Conservation (phyloP, 352 stramenopile genomes). For the Halophytophthora polymorphica region DNA sequence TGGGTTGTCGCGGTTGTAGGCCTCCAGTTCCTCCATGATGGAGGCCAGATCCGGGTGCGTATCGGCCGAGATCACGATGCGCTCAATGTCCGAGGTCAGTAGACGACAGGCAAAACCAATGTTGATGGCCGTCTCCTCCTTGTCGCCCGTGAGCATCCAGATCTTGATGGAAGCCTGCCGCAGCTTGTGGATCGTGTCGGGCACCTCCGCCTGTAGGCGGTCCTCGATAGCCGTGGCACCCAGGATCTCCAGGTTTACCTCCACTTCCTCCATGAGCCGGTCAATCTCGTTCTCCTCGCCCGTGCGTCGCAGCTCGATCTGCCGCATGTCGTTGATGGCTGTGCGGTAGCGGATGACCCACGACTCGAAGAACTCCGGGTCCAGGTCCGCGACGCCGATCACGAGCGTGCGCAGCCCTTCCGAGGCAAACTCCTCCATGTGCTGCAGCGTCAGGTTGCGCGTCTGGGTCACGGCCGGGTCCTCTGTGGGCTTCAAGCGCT, state of each 20-base stretch:
- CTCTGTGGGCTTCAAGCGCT: constrained; percentile 53
- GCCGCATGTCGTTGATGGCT: constrained; percentile 83
- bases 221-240: constrained; percentile 95
- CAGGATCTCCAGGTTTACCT: constrained; percentile 84
- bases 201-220: constrained; percentile 89
- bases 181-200: constrained; percentile 91
- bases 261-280: constrained; percentile 81
- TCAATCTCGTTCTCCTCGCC: constrained; percentile 82
- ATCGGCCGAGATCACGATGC: constrained; percentile 77
- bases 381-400: constrained; percentile 68
- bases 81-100: constrained; percentile 91
- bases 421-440: constrained; percentile 88
- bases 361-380: constrained; percentile 49
- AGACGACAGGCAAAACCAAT: constrained; percentile 93
- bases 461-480: constrained; percentile 45
- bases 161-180: constrained; percentile 92
- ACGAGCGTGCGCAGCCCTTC: constrained; percentile 90
- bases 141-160: constrained; percentile 95
- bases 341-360: constrained; percentile 71
- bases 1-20: constrained; percentile 32
- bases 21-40: constrained; percentile 63
- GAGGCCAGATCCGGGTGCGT: constrained; percentile 62
- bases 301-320: constrained; percentile 75
- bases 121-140: constrained; percentile 95
- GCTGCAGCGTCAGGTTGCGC: constrained; percentile 65